These are phyloP conservation scores for Biscogniauxia mediterranea DNA, from an alignment of 2,329 filamentous ascomycete species.

Conservation along the genomic window DNA sequence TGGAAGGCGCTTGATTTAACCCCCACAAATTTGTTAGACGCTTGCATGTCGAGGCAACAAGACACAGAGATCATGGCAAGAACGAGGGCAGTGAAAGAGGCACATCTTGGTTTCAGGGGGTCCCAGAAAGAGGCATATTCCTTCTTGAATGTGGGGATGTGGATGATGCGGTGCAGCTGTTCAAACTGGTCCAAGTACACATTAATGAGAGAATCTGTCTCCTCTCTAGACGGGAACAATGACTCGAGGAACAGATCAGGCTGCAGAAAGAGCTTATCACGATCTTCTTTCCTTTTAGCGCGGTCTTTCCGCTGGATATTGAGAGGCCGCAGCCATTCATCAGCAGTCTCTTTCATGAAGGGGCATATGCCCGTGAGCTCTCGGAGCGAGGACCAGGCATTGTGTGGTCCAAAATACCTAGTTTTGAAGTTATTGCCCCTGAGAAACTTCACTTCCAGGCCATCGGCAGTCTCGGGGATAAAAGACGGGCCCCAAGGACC, in stretches of 20 bases:
- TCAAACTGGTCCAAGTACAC: conserved; percentile 56
- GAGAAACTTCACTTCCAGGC: conserved; percentile 53
- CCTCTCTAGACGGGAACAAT: conserved; percentile 46
- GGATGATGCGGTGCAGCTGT: conserved; percentile 56
- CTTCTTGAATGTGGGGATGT: conserved; percentile 57
- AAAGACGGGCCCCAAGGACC: conserved; percentile 36
- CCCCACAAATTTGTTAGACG: conserved; percentile 53
- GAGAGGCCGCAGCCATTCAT: conserved; percentile 59
- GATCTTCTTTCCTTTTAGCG: conserved; percentile 50
- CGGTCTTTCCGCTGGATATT: conserved; percentile 57
- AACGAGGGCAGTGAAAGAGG: conserved; percentile 56
- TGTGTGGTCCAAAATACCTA: conserved; percentile 59
- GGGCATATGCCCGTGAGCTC: conserved; percentile 54
- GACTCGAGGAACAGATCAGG: conserved; percentile 50
- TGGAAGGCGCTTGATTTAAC: conserved; percentile 57
- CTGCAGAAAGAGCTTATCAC: conserved; percentile 48
- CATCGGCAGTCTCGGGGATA: conserved; percentile 32
- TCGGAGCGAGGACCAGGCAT: conserved; percentile 59
- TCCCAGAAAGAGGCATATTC: conserved; percentile 58
- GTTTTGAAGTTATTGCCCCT: conserved; percentile 59
- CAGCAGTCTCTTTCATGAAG: conserved; percentile 62
- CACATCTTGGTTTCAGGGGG: conserved; percentile 42
- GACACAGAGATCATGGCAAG: conserved; percentile 61
- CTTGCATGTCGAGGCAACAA: conserved; percentile 54
- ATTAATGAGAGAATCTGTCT: conserved; percentile 47